Conservation (phyloP, 805 yeast species). For the Myxozyma kluyveri region DNA sequence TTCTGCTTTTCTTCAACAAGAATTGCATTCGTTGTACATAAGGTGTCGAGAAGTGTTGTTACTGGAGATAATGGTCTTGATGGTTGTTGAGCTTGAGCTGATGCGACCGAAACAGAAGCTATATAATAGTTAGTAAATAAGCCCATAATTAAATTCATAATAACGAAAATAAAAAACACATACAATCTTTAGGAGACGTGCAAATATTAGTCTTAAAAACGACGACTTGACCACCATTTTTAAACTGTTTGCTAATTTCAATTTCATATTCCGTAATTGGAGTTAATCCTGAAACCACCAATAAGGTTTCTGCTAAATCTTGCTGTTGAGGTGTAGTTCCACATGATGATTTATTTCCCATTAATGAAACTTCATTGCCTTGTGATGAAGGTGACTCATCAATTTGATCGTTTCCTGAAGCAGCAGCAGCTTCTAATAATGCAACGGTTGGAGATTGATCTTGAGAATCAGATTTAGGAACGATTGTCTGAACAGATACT, state of each 20-base stretch:
- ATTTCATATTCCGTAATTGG: slow-evolving; percentile 65
- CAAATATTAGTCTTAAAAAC: slow-evolving; percentile 24
- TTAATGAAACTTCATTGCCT: background rate
- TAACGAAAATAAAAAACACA: background rate
- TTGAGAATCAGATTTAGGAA: slow-evolving; percentile 11
- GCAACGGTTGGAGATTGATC: slow-evolving; percentile 14
- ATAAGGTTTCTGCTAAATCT: slow-evolving; percentile 45
- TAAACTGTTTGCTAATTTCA: slow-evolving; percentile 44
- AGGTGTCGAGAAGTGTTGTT: slow-evolving; percentile 61
- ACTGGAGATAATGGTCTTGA: slow-evolving; percentile 53
- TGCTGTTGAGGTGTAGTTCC: slow-evolving; percentile 1
- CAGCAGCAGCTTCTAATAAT: slow-evolving; percentile 15
- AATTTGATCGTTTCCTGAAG: slow-evolving; percentile 1
- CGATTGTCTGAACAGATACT: slow-evolving; percentile 49
- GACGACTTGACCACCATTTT: slow-evolving; percentile 25
- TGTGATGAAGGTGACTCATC: slow-evolving; percentile 4
- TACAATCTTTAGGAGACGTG: slow-evolving; percentile 26
- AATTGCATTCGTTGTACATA: slow-evolving; percentile 60
- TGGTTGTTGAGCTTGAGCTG: slow-evolving; percentile 26
- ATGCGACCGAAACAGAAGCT: slow-evolving; percentile 6
- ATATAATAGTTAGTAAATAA: background rate
- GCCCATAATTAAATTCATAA: background rate
- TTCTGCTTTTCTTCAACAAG: slow-evolving; percentile 57
- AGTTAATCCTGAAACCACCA: slow-evolving; percentile 63
- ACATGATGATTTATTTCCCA: background rate